Evolutionary conservation across 352 stramenopile species (phyloP).

Genomic region (Thraustotheca clavata): DNA sequence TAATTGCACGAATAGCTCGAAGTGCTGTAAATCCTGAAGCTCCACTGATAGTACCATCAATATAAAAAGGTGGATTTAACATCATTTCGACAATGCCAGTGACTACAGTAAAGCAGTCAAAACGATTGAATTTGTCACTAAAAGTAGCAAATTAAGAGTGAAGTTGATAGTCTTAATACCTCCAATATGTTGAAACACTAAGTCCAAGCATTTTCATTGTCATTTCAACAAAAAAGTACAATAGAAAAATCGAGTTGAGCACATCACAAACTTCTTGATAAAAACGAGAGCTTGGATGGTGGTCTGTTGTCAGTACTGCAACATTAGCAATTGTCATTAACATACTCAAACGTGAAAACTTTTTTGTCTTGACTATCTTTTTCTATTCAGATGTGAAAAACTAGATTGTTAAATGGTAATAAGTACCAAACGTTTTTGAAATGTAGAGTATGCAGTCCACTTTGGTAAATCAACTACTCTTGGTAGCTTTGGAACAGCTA

Average conservation of each 20-base stretch:
- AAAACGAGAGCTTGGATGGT: constrained; percentile 40
- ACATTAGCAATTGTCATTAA: constrained; percentile 81
- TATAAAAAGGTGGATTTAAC: constrained; percentile 26
- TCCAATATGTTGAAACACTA: constrained; percentile 32
- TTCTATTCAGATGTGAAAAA: too few species aligned
- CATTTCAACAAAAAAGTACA: constrained; percentile 42
- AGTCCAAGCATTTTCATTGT: constrained; percentile 56
- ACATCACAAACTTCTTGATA: constrained; percentile 3
- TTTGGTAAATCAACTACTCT: too few species aligned
- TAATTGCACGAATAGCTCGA: constrained; percentile 80
- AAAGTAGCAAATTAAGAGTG: neutral
- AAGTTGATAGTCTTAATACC: neutral
- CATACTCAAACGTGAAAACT: constrained; percentile 60
- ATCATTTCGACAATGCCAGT: constrained; percentile 39
- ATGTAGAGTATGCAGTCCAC: too few species aligned
- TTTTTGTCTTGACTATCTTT: constrained; percentile 16
- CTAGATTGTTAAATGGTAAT: too few species aligned
- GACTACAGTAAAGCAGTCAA: constrained; percentile 48
- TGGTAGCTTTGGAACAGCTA: too few species aligned
- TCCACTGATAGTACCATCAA: constrained; percentile 21
- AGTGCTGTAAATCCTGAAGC: constrained; percentile 61
- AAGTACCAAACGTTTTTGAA: too few species aligned
- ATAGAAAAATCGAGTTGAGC: constrained; percentile 33
- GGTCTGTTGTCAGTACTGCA: constrained; percentile 61
- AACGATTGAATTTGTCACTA: constrained; percentile 44